These are phyloP conservation scores for Letharia columbiana DNA, from an alignment of 495 filamentous ascomycete genomes.

Conservation along the genomic window DNA sequence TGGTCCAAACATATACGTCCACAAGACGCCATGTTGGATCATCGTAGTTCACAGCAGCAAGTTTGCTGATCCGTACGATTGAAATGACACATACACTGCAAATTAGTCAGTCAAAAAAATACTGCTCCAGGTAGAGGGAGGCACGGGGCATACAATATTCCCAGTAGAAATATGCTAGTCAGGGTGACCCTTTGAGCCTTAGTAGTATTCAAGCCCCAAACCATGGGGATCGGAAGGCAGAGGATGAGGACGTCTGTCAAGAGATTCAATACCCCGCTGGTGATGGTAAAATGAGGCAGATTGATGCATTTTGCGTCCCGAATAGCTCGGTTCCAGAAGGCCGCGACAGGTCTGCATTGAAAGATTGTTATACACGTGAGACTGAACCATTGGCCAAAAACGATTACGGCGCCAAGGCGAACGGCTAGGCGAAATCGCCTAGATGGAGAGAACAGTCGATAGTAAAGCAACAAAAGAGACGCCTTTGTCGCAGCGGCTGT, in stretches of 20 bases:
- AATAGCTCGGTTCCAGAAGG: neutral
- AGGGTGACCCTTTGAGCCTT: constrained; percentile 26
- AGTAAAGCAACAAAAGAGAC: neutral
- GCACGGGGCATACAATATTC: neutral
- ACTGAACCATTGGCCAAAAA: neutral
- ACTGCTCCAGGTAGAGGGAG: neutral
- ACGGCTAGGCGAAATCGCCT: neutral
- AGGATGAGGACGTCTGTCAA: constrained; percentile 33
- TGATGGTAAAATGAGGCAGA: constrained; percentile 7
- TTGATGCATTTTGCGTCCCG: neutral
- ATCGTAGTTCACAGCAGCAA: neutral
- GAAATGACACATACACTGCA: neutral
- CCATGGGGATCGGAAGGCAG: constrained; percentile 30
- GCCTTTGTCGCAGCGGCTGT: neutral
- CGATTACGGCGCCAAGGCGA: neutral
- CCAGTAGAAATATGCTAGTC: neutral
- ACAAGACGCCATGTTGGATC: constrained; percentile 2
- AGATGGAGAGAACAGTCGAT: neutral
- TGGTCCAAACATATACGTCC: neutral
- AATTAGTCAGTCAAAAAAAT: neutral
- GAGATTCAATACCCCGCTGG: constrained; percentile 24
- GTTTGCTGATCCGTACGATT: neutral
- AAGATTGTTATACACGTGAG: neutral
- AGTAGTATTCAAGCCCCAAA: constrained; percentile 29
- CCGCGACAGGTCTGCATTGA: neutral